Evolutionary conservation across 2,329 filamentous ascomycete species (phyloP).

Genomic region (Orbilia blumenaviensis): DNA sequence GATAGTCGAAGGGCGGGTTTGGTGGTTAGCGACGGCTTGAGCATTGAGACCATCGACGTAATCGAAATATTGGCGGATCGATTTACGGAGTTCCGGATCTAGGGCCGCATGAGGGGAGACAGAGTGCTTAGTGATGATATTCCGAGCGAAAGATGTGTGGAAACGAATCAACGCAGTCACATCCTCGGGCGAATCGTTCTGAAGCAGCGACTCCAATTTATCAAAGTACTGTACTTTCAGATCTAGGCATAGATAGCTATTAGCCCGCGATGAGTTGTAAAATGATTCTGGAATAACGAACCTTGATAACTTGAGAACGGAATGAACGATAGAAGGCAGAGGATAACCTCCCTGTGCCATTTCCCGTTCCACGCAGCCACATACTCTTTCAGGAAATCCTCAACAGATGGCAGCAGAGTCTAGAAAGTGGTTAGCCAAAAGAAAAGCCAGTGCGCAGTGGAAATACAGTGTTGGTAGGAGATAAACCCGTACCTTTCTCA

Average conservation of each 20-base stretch:
- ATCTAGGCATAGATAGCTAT: slow-evolving; percentile 62
- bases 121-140: slow-evolving; percentile 16
- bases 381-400: slow-evolving; percentile 66
- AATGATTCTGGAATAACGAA: slow-evolving; percentile 58
- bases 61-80: slow-evolving; percentile 53
- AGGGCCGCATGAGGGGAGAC: slow-evolving; percentile 32
- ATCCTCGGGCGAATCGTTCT: slow-evolving; percentile 66
- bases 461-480: not conserved
- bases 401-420: slow-evolving; percentile 60
- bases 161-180: slow-evolving; percentile 71
- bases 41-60: slow-evolving; percentile 55
- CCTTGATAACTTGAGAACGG: slow-evolving; percentile 69
- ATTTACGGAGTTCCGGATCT: slow-evolving; percentile 42
- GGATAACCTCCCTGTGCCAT: slow-evolving; percentile 66
- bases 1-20: slow-evolving; percentile 28
- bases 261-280: not conserved
- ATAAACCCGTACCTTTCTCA: slow-evolving; percentile 65
- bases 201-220: slow-evolving; percentile 66
- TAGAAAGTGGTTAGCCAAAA: slow-evolving; percentile 48
- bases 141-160: slow-evolving; percentile 73
- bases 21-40: slow-evolving; percentile 22
- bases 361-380: slow-evolving; percentile 71
- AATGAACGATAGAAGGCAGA: slow-evolving; percentile 69
- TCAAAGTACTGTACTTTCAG: slow-evolving; percentile 65
- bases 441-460: not conserved